Percentiles rank a stretch among this genome's conserved stretches.
Evolutionary conservation across 139 green algal species (phyloP).

Genomic region (Chlorella sp.): DNA sequence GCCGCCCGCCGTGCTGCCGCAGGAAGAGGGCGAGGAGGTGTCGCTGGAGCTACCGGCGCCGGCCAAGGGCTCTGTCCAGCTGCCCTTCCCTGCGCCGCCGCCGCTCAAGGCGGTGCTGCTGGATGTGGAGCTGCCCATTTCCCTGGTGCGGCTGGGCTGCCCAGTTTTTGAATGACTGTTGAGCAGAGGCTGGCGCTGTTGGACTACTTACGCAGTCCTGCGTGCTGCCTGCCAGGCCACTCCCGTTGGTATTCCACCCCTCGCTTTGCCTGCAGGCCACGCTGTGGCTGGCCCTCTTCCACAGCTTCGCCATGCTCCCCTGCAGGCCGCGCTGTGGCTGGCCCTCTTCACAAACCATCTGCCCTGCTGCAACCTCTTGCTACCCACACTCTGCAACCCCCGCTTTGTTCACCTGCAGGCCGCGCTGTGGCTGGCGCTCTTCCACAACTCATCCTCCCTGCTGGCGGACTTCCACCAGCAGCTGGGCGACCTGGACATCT

Average conservation of each 20-base stretch:
- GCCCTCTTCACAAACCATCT: conserved; percentile 7
- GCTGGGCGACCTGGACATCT: conserved; percentile 32
- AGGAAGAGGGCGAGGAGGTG: conserved; percentile 21
- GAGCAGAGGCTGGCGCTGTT: too few species aligned
- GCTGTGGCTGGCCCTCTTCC: conserved; percentile 34
- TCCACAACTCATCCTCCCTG: background rate
- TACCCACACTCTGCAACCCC: background rate
- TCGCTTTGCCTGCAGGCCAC: too few species aligned
- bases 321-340: conserved; percentile 29
- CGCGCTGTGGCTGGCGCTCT: conserved; percentile 31
- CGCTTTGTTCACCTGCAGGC: background rate
- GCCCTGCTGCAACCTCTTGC: background rate
- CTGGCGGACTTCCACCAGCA: conserved; percentile 32
- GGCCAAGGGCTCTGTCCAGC: background rate
- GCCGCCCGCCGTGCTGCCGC: background rate
- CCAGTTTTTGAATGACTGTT: too few species aligned
- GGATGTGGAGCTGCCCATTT: conserved; percentile 16
- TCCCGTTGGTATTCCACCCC: too few species aligned
- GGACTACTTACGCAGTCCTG: too few species aligned
- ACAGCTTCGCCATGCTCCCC: background rate
- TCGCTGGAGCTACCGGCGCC: conserved; percentile 11
- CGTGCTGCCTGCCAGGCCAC: too few species aligned
- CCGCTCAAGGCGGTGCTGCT: conserved; percentile 30
- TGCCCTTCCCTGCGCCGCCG: conserved; percentile 3
- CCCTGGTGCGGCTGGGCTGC: background rate